Conservation (phyloP, 2,329 filamentous ascomycete genomes). For the Colletotrichum spinosum region DNA sequence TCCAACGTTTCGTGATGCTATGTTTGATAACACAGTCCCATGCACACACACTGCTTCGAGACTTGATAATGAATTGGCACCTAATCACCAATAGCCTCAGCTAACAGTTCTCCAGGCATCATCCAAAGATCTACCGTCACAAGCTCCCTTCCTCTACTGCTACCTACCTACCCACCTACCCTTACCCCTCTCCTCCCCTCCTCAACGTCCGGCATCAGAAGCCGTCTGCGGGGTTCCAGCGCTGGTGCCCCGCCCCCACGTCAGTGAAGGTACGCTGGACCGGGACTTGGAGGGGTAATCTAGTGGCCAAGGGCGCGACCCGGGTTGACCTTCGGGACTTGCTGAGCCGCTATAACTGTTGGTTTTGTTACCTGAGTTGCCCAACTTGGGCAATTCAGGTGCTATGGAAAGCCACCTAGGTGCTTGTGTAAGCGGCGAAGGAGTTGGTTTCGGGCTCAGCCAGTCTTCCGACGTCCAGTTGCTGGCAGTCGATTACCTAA, state of each 20-base stretch:
- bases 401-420: too few relatives aligned
- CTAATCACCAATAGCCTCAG: too few relatives aligned
- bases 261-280: not conserved
- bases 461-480: not conserved
- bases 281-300: not conserved
- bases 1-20: not conserved
- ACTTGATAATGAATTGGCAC: too few relatives aligned
- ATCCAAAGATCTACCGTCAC: too few relatives aligned
- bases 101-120: too few relatives aligned
- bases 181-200: constrained; percentile 1
- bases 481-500: not conserved
- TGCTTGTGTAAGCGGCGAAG: constrained; percentile 1
- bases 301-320: constrained; percentile 6
- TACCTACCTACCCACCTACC: not conserved
- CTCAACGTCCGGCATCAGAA: not conserved
- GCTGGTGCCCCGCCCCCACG: constrained; percentile 28
- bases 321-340: constrained; percentile 25
- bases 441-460: not conserved
- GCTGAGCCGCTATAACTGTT: not conserved
- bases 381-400: too few relatives aligned
- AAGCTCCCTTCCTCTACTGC: too few relatives aligned
- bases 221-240: constrained; percentile 14
- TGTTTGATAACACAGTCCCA: too few relatives aligned
- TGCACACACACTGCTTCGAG: too few relatives aligned
- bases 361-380: too few relatives aligned